A percentile compares a stretch with the other conserved stretches of the same genome.
Conservation (phyloP, 352 stramenopile genomes). For the Phytophthora ramorum region DNA sequence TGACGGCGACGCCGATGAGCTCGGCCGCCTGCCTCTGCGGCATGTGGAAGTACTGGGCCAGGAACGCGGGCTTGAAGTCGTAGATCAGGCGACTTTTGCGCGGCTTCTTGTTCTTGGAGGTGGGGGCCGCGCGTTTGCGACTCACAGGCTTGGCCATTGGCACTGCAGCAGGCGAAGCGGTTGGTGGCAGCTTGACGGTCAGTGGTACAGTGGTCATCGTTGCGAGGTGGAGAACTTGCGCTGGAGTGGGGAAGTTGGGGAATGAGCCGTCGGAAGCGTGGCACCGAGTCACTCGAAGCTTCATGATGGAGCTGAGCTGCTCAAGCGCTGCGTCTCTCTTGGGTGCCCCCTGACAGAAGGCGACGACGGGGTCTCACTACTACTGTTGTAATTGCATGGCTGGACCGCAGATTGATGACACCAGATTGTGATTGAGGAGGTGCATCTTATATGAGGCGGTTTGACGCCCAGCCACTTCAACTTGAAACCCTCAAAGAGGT, state of each 20-base stretch:
- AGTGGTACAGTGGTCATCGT: slow-evolving; percentile 10
- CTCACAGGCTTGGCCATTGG: not conserved
- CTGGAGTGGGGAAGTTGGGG: slow-evolving; percentile 32
- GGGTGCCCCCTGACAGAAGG: slow-evolving; percentile 11
- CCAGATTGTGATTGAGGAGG: slow-evolving; percentile 23
- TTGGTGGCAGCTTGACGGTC: not conserved
- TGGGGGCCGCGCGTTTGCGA: slow-evolving; percentile 16
- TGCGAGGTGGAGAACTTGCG: slow-evolving; percentile 13
- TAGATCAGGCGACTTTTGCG: slow-evolving; percentile 58
- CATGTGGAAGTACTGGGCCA: slow-evolving; percentile 57
- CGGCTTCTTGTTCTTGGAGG: slow-evolving; percentile 23
- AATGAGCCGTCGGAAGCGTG: slow-evolving; percentile 40
- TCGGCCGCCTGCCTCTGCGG: slow-evolving; percentile 47
- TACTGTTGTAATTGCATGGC: slow-evolving; percentile 20
- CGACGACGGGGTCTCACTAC: slow-evolving; percentile 37
- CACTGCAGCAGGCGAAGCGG: not conserved
- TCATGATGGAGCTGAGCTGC: slow-evolving; percentile 7
- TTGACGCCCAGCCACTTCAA: not conserved
- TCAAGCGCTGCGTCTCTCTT: slow-evolving; percentile 25
- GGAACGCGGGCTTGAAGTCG: slow-evolving; percentile 46
- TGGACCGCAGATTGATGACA: slow-evolving; percentile 38
- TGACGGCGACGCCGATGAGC: slow-evolving; percentile 36
- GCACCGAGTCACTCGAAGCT: not conserved
- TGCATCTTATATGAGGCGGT: not conserved
- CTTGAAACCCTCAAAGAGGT: slow-evolving; percentile 1